Evolutionary conservation across 2,329 filamentous ascomycete genomes (phyloP), one percentile per base, ranked within the genome.

Genomic region (Neurospora sp.): DNA sequence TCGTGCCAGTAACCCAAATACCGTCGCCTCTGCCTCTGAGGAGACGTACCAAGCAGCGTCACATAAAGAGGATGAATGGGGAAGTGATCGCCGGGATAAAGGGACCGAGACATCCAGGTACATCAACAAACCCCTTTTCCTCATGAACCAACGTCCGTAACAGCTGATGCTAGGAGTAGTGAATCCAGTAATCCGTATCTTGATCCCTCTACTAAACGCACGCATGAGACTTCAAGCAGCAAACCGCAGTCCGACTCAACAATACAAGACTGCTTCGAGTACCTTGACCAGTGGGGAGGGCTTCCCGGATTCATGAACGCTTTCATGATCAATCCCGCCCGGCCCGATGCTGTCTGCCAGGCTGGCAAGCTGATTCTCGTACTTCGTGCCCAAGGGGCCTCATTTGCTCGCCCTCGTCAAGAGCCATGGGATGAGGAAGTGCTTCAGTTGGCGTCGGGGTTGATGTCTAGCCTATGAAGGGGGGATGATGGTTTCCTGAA

Each of bases 1-100:
- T 0, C n/a, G 0, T 19, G 0, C 42, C n/a, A 46, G 42, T 2
- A 1, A 46, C n/a, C 42, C 3, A 17, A 9, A n/a, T 2, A 17
- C 40, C 15, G 17, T 8, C 40, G 6, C 1, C 40, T 43, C 40
- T 43, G 13, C 11, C 13, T 11, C 38, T 6, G 40, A n/a, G 5
- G 5, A 43, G 40, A n/a, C 6, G 8, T 43, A n/a, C 17, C 40
- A n/a, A 43, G 38, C 13, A 2, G 11, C 38, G 11, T 2, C 38
- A 39, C 11, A 13, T 13, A 10, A 39, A 2, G 38, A 39, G 13
- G 38, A 39, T 0, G 13, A 15, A 15, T 39, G 11, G 11, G 0
- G 38, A 0, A 15, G 11, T 15, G 4, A 39, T 39, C 3, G 4
- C 38, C 1, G 38, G 4, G 38, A 5, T 39, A 15, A 39, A 39